Evolutionary conservation across 495 filamentous ascomycete genomes (phyloP).

Genomic region (Tuber indicum): DNA sequence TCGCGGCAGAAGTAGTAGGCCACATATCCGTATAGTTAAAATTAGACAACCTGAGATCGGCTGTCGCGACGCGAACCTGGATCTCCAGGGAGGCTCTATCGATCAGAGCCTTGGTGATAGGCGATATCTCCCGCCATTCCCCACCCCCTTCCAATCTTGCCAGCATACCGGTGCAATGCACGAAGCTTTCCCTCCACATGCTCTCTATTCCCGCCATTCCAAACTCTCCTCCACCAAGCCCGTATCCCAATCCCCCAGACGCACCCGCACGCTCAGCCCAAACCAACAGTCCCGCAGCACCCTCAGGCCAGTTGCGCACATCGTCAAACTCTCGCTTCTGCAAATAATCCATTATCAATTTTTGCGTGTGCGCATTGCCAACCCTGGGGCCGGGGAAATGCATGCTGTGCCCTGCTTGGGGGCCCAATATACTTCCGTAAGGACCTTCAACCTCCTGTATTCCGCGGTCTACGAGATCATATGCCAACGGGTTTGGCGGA

Average conservation of each 20-base stretch:
- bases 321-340: conserved; percentile 58
- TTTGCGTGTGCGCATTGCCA: conserved; percentile 28
- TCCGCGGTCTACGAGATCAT: conserved; percentile 37
- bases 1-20: conserved; percentile 44
- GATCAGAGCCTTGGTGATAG: conserved; percentile 58
- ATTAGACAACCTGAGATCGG: conserved; percentile 52
- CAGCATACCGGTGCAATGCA: conserved; percentile 61
- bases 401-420: conserved; percentile 11
- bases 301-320: conserved; percentile 56
- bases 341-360: conserved; percentile 53
- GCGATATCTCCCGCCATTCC: conserved; percentile 56
- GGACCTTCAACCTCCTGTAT: conserved; percentile 36
- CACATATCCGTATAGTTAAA: conserved; percentile 63
- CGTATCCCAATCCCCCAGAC: conserved; percentile 31
- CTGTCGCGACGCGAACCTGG: conserved; percentile 56
- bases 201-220: conserved; percentile 51
- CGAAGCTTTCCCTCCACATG: conserved; percentile 62
- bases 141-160: conserved; percentile 49
- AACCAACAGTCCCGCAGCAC: conserved; percentile 56
- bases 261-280: conserved; percentile 56
- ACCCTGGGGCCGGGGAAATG: conserved; percentile 36
- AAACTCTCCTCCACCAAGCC: conserved; percentile 30
- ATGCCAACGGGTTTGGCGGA: conserved; percentile 37
- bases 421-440: conserved; percentile 32
- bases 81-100: conserved; percentile 58